Evolutionary conservation across 2,329 filamentous ascomycete genomes (phyloP), one percentile per base, ranked within the genome.

Genomic region (Diaporthe sp.): DNA sequence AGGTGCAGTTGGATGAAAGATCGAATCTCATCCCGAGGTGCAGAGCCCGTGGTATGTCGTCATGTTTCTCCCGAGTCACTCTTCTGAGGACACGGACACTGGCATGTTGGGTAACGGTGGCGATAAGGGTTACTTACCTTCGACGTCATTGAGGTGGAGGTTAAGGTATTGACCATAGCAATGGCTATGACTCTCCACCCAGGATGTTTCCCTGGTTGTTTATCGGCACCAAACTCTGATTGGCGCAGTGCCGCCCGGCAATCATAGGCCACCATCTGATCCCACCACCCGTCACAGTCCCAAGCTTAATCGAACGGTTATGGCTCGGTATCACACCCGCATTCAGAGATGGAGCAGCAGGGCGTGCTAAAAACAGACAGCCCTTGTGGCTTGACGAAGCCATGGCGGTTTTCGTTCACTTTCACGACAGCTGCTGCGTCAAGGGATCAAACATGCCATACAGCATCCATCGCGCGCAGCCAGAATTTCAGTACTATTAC

Each of bases 201-300:
- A 50, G 63, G 63, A 68, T 68, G 47, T 35, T 39, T 68, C 63
- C 63, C 63, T 53, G 63, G 15, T 68, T 53, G 30, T 68, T 39
- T 22, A 37, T 51, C 44, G 63, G 47, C 30, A n/a, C 15, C 13
- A 12, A n/a, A 27, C 47, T 51, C 47, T 68, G 32, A 68, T 68
- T 53, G 63, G 63, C 22, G 9, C 32, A 39, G 8, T 12, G 27
- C 30, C 44, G 13, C 58, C 37, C 19, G 63, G 30, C n/a, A 37
- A 27, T 66, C 63, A 68, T 13, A 39, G 9, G 32, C n/a, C 12
- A 19, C 32, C 47, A n/a, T 53, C 15, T 27, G 47, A 50, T 10
- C 44, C 44, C n/a, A 51, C n/a, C 63, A 47, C 19, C 42, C 19
- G 22, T n/a, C 22, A 39, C 30, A 50, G 15, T 17, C 32, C 47